A percentile compares a stretch with the other conserved stretches of the same genome.
Conservation (phyloP, 1,284 basidiomycete genomes). For the Sanghuangporus baumii region DNA sequence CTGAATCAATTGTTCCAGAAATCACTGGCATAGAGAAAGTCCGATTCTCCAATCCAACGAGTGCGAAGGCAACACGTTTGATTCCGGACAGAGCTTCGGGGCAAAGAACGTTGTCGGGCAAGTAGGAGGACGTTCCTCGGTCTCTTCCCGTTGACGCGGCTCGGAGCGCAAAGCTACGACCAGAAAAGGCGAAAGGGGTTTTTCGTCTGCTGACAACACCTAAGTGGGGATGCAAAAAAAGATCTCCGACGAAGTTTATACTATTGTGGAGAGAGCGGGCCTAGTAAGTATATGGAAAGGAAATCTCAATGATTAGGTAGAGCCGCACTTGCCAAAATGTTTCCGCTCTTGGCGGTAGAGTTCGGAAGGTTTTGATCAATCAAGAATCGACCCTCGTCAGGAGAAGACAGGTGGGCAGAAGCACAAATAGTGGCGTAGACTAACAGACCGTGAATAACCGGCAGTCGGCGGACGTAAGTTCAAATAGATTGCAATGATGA, state of each 20-base stretch:
- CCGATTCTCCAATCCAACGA: slow-evolving; percentile 5
- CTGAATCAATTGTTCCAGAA: slow-evolving; percentile 2
- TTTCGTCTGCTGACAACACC: slow-evolving; percentile 11
- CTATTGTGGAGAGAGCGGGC: slow-evolving; percentile 14
- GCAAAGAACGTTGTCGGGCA: slow-evolving; percentile 4
- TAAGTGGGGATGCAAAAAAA: slow-evolving; percentile 3
- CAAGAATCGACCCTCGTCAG: background rate
- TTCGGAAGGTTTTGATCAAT: background rate
- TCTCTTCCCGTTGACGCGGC: background rate
- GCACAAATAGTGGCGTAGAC: background rate
- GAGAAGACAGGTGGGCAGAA: background rate
- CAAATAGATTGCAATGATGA: background rate
- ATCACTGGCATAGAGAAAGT: slow-evolving; percentile 1
- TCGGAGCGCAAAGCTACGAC: background rate
- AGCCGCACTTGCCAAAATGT: slow-evolving; percentile 8
- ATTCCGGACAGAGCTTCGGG: background rate
- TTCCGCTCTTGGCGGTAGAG: slow-evolving; percentile 5
- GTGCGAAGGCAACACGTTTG: slow-evolving; percentile 6
- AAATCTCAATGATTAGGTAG: slow-evolving; percentile 4
- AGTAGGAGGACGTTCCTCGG: slow-evolving; percentile 1
- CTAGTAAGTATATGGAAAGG: slow-evolving; percentile 11
- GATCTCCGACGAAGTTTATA: slow-evolving; percentile 13
- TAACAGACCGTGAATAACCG: background rate
- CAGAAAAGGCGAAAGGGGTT: slow-evolving; percentile 3
- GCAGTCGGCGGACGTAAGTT: background rate